phyloP scores from a whole-genome alignment of 2,329 filamentous ascomycete species.

The Fusarium transvaalense region DNA sequence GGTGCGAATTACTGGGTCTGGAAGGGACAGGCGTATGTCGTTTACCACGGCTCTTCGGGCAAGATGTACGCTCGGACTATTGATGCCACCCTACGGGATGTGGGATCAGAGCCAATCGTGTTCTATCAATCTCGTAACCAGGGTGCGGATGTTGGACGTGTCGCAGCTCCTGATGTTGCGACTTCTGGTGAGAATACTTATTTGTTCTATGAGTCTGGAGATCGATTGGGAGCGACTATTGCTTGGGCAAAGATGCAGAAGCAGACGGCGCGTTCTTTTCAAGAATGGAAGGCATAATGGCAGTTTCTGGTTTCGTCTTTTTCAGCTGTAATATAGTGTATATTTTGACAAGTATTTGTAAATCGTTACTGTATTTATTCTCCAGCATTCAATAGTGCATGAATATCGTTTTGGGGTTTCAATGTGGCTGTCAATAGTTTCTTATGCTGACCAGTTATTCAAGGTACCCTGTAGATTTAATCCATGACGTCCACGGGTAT shows the following conservation, averaged over 20 bases:
- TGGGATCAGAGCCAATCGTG: slow-evolving; percentile 19
- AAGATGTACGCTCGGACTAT: slow-evolving; percentile 33
- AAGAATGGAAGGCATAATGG: neutral
- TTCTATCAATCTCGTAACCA: slow-evolving; percentile 19
- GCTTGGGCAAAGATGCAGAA: slow-evolving; percentile 27
- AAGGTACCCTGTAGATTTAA: neutral
- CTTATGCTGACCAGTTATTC: neutral
- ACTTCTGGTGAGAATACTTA: neutral
- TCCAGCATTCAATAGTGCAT: accelerated
- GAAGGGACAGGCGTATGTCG: slow-evolving; percentile 19
- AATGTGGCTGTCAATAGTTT: neutral
- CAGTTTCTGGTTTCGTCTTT: accelerated
- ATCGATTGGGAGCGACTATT: slow-evolving; percentile 4
- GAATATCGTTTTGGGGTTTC: too few species aligned
- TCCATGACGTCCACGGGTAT: accelerated
- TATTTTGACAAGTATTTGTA: accelerated
- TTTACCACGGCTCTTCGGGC: slow-evolving; percentile 17
- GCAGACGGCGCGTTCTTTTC: neutral
- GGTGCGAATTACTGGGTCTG: slow-evolving; percentile 31
- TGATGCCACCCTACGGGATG: slow-evolving; percentile 24
- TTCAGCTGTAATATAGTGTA: neutral
- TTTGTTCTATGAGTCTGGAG: slow-evolving; percentile 28
- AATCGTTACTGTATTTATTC: accelerated
- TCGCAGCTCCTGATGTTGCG: slow-evolving; percentile 20
- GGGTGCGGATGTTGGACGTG: slow-evolving; percentile 12